Conservation (phyloP, 176 grass and related monocot species). For the Dendrocalamus sinicus region DNA sequence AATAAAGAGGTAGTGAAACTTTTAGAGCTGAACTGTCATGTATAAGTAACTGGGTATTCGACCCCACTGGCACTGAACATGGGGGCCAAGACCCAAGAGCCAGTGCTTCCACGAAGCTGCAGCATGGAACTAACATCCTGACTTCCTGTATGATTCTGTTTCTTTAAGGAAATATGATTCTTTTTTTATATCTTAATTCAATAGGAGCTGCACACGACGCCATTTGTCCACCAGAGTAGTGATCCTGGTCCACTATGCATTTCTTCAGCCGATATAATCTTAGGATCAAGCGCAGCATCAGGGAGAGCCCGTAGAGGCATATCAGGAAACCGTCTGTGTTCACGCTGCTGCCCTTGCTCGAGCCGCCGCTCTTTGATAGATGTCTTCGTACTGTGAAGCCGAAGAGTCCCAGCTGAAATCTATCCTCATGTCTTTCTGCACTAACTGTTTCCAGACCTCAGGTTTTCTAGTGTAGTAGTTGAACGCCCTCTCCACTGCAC, state of each 20-base stretch:
- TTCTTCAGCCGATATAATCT: not conserved
- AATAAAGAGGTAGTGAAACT: not conserved
- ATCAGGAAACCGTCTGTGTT: conserved; percentile 27
- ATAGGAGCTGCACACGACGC: not conserved
- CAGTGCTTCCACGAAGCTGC: not conserved
- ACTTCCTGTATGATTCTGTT: not conserved
- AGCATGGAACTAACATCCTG: not conserved
- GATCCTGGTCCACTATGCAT: not conserved
- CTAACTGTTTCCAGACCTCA: conserved; percentile 74
- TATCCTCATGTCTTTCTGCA: conserved; percentile 78
- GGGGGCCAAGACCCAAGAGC: not conserved
- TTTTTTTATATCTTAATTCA: not conserved
- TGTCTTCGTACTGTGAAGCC: conserved; percentile 77
- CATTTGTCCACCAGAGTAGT: not conserved
- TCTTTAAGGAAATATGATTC: not conserved
- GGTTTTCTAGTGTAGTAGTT: conserved; percentile 73
- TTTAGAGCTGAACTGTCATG: not conserved
- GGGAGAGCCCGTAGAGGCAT: not conserved
- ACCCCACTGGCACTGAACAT: not conserved
- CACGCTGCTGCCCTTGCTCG: conserved; percentile 69
- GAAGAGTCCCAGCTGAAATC: conserved; percentile 95
- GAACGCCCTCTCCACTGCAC: conserved; percentile 78
- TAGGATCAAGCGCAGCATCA: not conserved
- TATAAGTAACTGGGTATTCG: not conserved
- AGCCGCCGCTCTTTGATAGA: conserved; percentile 69